Conservation (phyloP, 2,329 filamentous ascomycete species). For the Conoideocrella luteorostrata region DNA sequence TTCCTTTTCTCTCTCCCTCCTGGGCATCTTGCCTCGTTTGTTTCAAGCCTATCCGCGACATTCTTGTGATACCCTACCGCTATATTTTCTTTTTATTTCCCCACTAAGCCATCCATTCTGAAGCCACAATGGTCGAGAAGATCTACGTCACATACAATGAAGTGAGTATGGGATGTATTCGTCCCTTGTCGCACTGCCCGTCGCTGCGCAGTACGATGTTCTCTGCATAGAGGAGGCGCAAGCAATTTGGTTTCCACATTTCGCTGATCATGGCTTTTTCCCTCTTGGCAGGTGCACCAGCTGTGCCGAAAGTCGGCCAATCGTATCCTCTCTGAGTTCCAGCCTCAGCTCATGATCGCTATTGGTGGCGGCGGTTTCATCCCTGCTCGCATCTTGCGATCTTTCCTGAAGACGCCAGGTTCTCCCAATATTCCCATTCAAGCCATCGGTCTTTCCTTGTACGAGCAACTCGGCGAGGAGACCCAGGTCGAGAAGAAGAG, state of each 20-base stretch:
- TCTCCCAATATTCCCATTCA: constrained; percentile 96
- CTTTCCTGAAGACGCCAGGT: constrained; percentile 87
- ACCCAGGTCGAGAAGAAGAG: constrained; percentile 63
- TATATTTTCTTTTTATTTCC: background rate
- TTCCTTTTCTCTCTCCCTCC: constrained; percentile 10
- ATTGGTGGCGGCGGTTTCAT: constrained; percentile 98
- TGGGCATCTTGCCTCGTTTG: constrained; percentile 12
- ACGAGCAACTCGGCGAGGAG: constrained; percentile 69
- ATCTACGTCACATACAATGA: constrained; percentile 89
- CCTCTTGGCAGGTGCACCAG: constrained; percentile 83
- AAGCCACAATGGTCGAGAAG: constrained; percentile 74
- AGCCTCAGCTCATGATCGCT: constrained; percentile 95
- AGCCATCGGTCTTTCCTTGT: constrained; percentile 95
- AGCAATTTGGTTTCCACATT: too few relatives aligned
- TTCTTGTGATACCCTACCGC: too few relatives aligned
- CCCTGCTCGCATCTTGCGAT: constrained; percentile 91
- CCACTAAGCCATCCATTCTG: background rate
- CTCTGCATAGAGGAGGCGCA: too few relatives aligned
- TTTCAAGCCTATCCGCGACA: background rate
- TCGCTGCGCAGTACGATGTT: too few relatives aligned
- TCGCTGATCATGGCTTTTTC: background rate
- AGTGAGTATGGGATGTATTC: too few relatives aligned
- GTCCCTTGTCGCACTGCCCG: too few relatives aligned
- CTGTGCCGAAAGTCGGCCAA: constrained; percentile 83
- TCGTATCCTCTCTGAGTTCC: constrained; percentile 75